Base-by-base conservation (phyloP, 2,329 filamentous ascomycete genomes). In the Balansia obtecta region DNA sequence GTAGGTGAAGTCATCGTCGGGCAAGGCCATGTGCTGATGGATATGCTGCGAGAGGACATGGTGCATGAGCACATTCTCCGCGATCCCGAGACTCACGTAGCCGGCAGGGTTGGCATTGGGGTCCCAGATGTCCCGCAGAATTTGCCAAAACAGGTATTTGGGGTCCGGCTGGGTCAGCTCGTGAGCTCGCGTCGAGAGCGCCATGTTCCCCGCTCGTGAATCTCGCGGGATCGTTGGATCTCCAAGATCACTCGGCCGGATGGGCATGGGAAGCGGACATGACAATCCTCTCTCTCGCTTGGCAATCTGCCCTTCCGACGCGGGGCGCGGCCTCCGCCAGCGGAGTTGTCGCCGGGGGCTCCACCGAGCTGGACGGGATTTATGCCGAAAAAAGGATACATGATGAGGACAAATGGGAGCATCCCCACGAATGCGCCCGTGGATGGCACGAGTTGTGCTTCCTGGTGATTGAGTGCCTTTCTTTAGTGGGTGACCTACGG, bases 41-140 rank as follows among this genome's bases (percentile, higher is more conserved):
- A 71, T 62, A 51, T 71, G 71, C 18, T 68, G 56, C 2, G 66
- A 58, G 3, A 77, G 64, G 3, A 64, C 57, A 16, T 67, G 56
- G 50, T 77, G 74, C 73, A 77, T 75, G 41, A 78, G 66, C 0
- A 62, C 60, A 56, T 78, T 77, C 58, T 78, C 75, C 6, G 75
- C 75, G 1, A 77, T 64, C 1, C 74, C 74, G 0, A 79, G 65
- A 51, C 69, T 75, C 33, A 76, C 61, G 52, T 70, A 74, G 27
- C 74, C 74, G 13, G 61, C 55, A 0, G 70, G 68, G 48, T 73
- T 73, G 3, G 59, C 55, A 3, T 57, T 45, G 0, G 68, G 65
- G 49, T 73, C 55, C 64, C 68, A 78, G 6, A 69, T 58, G 53
- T 77, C 65, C 8, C 61, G 58, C 40, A 76, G 58, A 39, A 77